Conservation (phyloP, 257 asterid genomes). For the Avicennia marina region DNA sequence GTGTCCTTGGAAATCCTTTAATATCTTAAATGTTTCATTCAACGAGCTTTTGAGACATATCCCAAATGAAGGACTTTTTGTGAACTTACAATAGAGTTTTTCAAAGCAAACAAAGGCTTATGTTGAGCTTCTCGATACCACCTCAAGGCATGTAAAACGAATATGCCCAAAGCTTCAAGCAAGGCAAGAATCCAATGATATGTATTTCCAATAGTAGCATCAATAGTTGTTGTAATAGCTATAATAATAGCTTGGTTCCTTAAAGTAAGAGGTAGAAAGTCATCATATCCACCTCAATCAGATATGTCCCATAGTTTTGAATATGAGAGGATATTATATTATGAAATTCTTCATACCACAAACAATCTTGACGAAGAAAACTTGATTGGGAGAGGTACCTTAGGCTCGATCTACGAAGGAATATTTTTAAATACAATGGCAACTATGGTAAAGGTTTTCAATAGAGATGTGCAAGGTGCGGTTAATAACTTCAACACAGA, state of each 20-base stretch:
- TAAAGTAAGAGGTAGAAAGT: neutral
- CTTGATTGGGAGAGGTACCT: neutral
- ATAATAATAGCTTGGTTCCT: neutral
- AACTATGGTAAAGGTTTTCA: neutral
- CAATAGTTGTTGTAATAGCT: neutral
- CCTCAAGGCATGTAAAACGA: neutral
- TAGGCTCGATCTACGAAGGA: neutral
- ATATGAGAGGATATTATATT: neutral
- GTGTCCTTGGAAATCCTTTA: neutral
- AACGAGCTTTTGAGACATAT: neutral
- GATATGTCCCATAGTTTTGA: neutral
- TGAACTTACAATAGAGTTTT: neutral
- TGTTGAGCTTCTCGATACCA: neutral
- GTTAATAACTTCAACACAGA: neutral
- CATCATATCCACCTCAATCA: neutral
- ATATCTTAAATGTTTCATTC: neutral
- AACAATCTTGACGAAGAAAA: neutral
- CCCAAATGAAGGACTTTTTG: neutral
- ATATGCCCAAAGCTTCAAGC: neutral
- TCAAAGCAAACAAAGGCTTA: neutral
- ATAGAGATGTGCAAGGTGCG: neutral
- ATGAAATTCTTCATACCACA: neutral
- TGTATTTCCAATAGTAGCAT: neutral
- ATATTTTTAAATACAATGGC: no score
- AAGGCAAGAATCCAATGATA: neutral